These are phyloP conservation scores for Arabidopsis suecica DNA, from an alignment of 345 rosid genomes.

Conservation along the genomic window DNA sequence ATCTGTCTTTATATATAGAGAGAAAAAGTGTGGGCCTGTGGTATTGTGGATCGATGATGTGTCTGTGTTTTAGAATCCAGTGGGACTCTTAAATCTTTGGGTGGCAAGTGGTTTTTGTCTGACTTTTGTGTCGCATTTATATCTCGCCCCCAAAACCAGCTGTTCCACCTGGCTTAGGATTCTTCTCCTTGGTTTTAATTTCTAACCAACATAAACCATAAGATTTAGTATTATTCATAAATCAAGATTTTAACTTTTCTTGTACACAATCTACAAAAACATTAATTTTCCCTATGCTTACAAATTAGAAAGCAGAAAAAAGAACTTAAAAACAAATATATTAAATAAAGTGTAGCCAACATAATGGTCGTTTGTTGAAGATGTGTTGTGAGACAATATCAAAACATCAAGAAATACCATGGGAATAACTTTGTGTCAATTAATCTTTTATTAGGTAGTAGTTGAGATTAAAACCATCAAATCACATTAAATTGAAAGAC, in stretches of 20 bases:
- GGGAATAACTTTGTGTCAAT: constrained; percentile 12
- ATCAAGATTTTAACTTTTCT: not conserved
- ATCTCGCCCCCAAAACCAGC: constrained; percentile 36
- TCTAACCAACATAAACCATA: not conserved
- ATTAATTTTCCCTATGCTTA: not conserved
- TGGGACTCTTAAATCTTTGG: constrained; percentile 24
- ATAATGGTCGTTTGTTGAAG: constrained; percentile 10
- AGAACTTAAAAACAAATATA: not conserved
- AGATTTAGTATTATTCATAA: not conserved
- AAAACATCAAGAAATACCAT: constrained; percentile 14
- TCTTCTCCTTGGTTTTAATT: not conserved
- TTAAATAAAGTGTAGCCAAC: not conserved
- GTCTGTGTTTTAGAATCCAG: constrained; percentile 1
- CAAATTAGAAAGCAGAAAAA: not conserved
- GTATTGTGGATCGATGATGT: constrained; percentile 9
- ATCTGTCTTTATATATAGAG: not conserved
- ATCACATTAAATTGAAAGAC: constrained; percentile 37
- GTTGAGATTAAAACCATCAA: constrained; percentile 30
- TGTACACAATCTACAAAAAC: not conserved
- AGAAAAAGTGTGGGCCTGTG: constrained; percentile 17
- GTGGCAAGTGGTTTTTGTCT: constrained; percentile 32
- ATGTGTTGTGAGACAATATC: not conserved
- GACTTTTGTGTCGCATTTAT: constrained; percentile 41
- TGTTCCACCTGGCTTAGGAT: constrained; percentile 23
- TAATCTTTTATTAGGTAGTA: constrained; percentile 28